Base-by-base conservation (phyloP, 2,329 filamentous ascomycete species). In the Neopestalotiopsis sp. region DNA sequence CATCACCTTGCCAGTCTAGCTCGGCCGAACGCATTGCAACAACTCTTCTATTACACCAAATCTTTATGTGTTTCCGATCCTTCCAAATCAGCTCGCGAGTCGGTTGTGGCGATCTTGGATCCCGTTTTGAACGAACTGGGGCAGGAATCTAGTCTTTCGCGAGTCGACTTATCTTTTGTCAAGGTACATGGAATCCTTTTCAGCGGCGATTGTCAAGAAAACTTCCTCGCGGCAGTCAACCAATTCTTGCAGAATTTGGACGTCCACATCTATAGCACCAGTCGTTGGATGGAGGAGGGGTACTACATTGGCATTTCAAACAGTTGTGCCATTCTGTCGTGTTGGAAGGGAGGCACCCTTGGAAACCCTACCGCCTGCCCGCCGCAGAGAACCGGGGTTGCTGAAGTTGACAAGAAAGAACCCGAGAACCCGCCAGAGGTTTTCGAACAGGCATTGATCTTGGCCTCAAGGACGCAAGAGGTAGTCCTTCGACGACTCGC, bases 181-280 rank as follows among this genome's bases (percentile, higher is more conserved):
- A 88, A 86, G 5, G 82, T 87, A 0, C 90, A 94, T 70, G 91
- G 86, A 0, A 84, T 91, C 7, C 79, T 93, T 0, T 93, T 93
- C 64, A 87, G 85, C 0, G 81, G 83, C 1, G 84, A 84, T 30
- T 77, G 81, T 1, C 73, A 79, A 1, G 84, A 88, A 0, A 81
- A 81, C 4, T 86, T 91, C 24, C 74, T 83, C 0, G 64, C 78
- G 0, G 82, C 85, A 0, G 80, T 82, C 17, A 69, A 78, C 0
- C 82, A 86, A 1, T 92, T 92, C 57, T 73, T 89, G 0, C 74
- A 74, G 0, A 76, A 84, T 0, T 79, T 95, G 0, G 86, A 91
- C 68, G 78, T 79, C 4, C 86, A 90, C 17, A 91, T 94, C 65
- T 82, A 80, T 0, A 79, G 83, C 0, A 81, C 84, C 1, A 81